Evolutionary conservation across 2,329 filamentous ascomycete genomes (phyloP), one percentile per base, ranked within the genome.

Genomic region (Aureobasidium subglaciale): DNA sequence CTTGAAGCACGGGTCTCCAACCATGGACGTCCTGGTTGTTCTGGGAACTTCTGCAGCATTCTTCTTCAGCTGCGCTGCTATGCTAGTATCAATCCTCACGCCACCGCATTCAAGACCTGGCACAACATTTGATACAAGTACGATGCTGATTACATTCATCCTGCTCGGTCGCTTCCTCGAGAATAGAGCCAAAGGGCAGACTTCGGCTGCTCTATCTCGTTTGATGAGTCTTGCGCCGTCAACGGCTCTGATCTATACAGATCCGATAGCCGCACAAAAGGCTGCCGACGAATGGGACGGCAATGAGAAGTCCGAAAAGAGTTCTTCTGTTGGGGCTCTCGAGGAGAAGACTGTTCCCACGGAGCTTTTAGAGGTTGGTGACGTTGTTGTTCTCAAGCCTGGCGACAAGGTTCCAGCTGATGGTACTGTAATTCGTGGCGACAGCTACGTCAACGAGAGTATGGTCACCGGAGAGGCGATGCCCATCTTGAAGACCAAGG

Each of bases 391-490:
- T 59, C 81, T 99, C 55, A 87, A 90, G 56, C 93, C 93, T 6
- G 93, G 93, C 54, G 93, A 97, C 74, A 97, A 97, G 75, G 90
- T 99, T 57, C 92, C 93, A 1, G 92, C 92, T 1, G 93, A 99
- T 68, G 93, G 93, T 45, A 79, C 83, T 8, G 81, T 99, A 52
- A 89, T 90, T 56, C 84, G 87, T 53, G 93, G 93, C 29, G 89
- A 96, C 71, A 95, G 90, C 32, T 96, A 95, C 65, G 83, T 96
- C 20, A 90, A 99, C 62, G 93, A 99, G 73, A 96, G 90, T 67
- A 97, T 97, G 92, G 91, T 99, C 46, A 99, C 93, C 5, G 93
- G 93, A 61, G 93, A 99, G 73, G 88, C 93, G 2, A 92, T 96
- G 81, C 92, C 93, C 0, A 90, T 97, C 32, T 84, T 90, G 64